phyloP scores from a whole-genome alignment of 1,139 yeast genomes.

The Magnusiomyces tetraspermus region DNA sequence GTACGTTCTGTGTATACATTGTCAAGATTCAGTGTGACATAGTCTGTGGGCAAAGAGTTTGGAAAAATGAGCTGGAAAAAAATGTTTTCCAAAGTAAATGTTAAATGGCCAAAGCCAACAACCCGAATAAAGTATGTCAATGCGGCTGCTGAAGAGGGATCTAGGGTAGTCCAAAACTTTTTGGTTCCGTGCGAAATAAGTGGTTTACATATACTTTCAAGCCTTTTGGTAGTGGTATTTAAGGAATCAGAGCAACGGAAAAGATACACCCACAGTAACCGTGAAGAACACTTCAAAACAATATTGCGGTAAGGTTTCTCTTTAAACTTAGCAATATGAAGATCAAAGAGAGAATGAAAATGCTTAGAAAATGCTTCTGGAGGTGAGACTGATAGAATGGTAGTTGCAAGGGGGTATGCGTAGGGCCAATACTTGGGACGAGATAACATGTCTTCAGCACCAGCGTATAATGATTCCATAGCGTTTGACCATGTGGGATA shows the following conservation, averaged over 20 bases:
- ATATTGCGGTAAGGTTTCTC: slow-evolving; percentile 40
- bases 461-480: slow-evolving; percentile 49
- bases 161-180: slow-evolving; percentile 58
- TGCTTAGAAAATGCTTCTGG: slow-evolving; percentile 61
- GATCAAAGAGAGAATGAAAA: slow-evolving; percentile 66
- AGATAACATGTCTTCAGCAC: slow-evolving; percentile 38
- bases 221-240: slow-evolving; percentile 69
- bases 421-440: slow-evolving; percentile 61
- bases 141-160: slow-evolving; percentile 51
- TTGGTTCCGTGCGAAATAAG: slow-evolving; percentile 43
- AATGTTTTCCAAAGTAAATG: slow-evolving; percentile 69
- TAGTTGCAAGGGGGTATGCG: slow-evolving; percentile 59
- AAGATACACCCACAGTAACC: slow-evolving; percentile 82
- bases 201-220: slow-evolving; percentile 48
- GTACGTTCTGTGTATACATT: slow-evolving; percentile 59
- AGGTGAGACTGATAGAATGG: slow-evolving; percentile 74
- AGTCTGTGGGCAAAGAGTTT: slow-evolving; percentile 48
- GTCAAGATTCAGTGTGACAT: slow-evolving; percentile 39
- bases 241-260: slow-evolving; percentile 81
- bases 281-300: slow-evolving; percentile 54
- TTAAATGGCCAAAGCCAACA: slow-evolving; percentile 70
- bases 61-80: slow-evolving; percentile 43
- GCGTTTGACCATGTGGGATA: slow-evolving; percentile 94
- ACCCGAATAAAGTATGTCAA: slow-evolving; percentile 64
- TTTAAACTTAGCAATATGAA: slow-evolving; percentile 34